Base-by-base conservation (phyloP, 495 filamentous ascomycete genomes). In the Chaetomium tenue region DNA sequence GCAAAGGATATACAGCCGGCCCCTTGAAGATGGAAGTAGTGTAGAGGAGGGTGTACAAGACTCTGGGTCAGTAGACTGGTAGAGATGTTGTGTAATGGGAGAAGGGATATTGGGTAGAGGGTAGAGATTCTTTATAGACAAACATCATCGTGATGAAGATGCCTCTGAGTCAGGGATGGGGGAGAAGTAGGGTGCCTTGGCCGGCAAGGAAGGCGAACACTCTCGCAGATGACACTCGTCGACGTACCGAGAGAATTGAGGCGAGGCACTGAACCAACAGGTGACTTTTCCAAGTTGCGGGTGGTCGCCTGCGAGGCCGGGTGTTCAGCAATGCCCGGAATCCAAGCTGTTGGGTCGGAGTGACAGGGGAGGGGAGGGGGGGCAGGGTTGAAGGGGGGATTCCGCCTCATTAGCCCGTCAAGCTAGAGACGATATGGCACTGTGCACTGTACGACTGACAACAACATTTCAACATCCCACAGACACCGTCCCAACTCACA, bases 251-350 rank as follows among this genome's bases (percentile, higher is more conserved):
- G n/a, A n/a, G n/a, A 16, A 20, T 37, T 12, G 33, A 37, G 33
- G 33, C 33, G 9, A 51, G 46, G 37, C 28, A 51, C 22, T 23
- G 20, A 39, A 11, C 40, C 33, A 23, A 22, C 22, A 44, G 40
- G 56, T 58, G 37, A 44, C 23, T 44, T 2, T 3, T 4, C 1
- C 2, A 15, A 26, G 47, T 28, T 51, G 58, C 47, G 26, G 46
- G n/a, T 33, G 58, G 46, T 30, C 5, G 28, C n/a, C 20, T 25
- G 5, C 37, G 2, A 13, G 40, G 56, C 5, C 23, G 0, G 23
- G 30, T 42, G 39, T 51, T 11, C 58, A 37, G n/a, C 58, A 60
- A n/a, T 18, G 58, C 58, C 20, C 30, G 28, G n/a, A 33, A 60
- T 40, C 58, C 58, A 47, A 28, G 0, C 22, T 9, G 58, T 40